Conservation (phyloP, 1,284 basidiomycete species). For the Boletellus deceptivus region DNA sequence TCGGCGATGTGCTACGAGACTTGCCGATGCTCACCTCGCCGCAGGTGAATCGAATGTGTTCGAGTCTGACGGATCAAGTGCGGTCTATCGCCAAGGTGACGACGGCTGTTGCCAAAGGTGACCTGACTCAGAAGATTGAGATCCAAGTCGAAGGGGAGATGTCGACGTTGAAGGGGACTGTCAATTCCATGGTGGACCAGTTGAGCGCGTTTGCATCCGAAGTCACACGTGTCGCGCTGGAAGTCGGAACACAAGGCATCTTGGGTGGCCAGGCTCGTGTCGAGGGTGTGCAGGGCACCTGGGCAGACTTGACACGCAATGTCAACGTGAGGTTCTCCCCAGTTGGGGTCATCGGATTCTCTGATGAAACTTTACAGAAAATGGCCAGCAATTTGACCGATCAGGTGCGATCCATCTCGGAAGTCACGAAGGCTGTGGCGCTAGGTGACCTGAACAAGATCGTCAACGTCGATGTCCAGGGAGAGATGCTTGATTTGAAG, state of each 20-base stretch:
- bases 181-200: conserved; percentile 89
- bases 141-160: conserved; percentile 95
- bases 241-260: conserved; percentile 91
- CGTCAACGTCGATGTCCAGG: conserved; percentile 94
- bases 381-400: conserved; percentile 93
- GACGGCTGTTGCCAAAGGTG: conserved; percentile 87
- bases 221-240: conserved; percentile 91
- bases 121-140: conserved; percentile 86
- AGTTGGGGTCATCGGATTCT: conserved; percentile 21
- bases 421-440: conserved; percentile 96
- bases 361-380: conserved; percentile 45
- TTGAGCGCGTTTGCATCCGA: conserved; percentile 91
- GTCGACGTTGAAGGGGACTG: conserved; percentile 78
- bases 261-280: conserved; percentile 91
- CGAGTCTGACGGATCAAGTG: conserved; percentile 91
- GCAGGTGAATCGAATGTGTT: conserved; percentile 91
- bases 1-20: conserved; percentile 9
- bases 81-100: conserved; percentile 90
- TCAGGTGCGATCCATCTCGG: conserved; percentile 96
- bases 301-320: conserved; percentile 89
- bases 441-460: conserved; percentile 87
- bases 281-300: conserved; percentile 91
- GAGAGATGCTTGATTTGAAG: conserved; percentile 95
- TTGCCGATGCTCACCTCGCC: conserved; percentile 2
- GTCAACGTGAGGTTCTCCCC: conserved; percentile 63